Evolutionary conservation across 129 eudicot species (phyloP), one percentile per base, ranked within the genome.

Genomic region (Artemisia tridentata): DNA sequence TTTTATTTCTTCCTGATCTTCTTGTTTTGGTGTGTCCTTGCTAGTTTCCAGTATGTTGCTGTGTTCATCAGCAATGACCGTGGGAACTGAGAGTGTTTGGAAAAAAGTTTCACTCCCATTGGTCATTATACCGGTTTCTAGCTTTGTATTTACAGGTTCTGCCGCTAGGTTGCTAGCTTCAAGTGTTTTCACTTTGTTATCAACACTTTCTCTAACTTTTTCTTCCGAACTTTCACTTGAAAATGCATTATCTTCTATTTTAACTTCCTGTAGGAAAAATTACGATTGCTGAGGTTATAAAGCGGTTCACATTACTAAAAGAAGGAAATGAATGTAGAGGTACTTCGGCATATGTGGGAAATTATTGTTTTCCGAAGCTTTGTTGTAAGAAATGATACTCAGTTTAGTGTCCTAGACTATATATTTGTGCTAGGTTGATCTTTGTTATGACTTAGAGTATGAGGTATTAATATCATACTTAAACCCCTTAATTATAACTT

Each of bases 181-280:
- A 63, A 50, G 76, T 72, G 68, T 67, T 71, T 62, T 72, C 69
- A 57, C 81, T 65, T 78, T 77, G 74, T 70, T 82, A 25, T 34
- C 72, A 7, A 45, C 58, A 67, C 31, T 65, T 75, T 72, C 49
- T 23, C 68, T 45, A 17, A 34, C 57, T 11, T 63, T 63, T 41
- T 65, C 72, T 50, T 69, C 78, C 55, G 68, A 72, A 75, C 47
- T 68, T 73, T 73, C 66, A 50, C 81, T 75, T 76, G 38, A 20
- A 43, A 57, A 13, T 60, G 55, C 72, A 61, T 56, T 34, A 34
- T 69, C 83, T 66, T 70, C 75, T 57, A 29, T 75, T 64, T 80
- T 88, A 71, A 14, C 67, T 64, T 21, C 72, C 91, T 86, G 86
- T 73, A 75, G 51, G 31, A 63, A 74, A 63, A 72, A 34, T 48